Evolutionary conservation across 306 rosid genomes (phyloP).

Genomic region (Cicer chorassanicum): DNA sequence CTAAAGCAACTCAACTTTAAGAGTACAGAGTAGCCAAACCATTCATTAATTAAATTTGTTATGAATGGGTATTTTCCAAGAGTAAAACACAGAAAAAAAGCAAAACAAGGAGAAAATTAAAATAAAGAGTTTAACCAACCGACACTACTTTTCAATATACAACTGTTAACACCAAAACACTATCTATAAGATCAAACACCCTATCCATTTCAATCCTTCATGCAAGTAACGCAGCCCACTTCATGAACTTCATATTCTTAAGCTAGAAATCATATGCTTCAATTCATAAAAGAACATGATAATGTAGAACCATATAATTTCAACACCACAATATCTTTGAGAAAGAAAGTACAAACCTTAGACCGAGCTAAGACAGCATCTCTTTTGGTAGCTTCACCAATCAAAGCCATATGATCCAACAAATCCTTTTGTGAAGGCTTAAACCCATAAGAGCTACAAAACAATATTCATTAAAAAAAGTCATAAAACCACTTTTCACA

Average conservation of each 20-base stretch:
- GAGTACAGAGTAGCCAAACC: neutral
- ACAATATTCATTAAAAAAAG: neutral
- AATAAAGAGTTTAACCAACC: neutral
- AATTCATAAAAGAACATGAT: constrained; percentile 11
- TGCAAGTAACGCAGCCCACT: neutral
- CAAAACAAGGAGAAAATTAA: constrained; percentile 9
- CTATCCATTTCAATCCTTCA: constrained; percentile 10
- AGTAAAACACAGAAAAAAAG: constrained; percentile 14
- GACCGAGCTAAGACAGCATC: constrained; percentile 46
- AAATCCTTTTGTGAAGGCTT: constrained; percentile 52
- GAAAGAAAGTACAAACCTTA: constrained; percentile 61
- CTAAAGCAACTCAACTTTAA: neutral
- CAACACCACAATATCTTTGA: constrained; percentile 6
- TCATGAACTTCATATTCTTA: constrained; percentile 17
- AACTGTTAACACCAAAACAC: neutral
- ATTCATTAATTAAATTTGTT: constrained; percentile 14
- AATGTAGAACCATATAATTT: constrained; percentile 23
- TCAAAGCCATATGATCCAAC: constrained; percentile 44
- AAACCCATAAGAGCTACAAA: constrained; percentile 57
- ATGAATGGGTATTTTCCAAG: neutral
- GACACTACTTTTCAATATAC: neutral
- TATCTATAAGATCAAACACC: constrained; percentile 27
- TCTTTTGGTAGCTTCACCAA: constrained; percentile 52
- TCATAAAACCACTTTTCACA: constrained; percentile 16
- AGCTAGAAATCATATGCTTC: constrained; percentile 30